A percentile compares a stretch with the other conserved stretches of the same genome.
Evolutionary conservation across 371 early-diverging fungal species (phyloP).

Genomic region (Circinella umbellata): DNA sequence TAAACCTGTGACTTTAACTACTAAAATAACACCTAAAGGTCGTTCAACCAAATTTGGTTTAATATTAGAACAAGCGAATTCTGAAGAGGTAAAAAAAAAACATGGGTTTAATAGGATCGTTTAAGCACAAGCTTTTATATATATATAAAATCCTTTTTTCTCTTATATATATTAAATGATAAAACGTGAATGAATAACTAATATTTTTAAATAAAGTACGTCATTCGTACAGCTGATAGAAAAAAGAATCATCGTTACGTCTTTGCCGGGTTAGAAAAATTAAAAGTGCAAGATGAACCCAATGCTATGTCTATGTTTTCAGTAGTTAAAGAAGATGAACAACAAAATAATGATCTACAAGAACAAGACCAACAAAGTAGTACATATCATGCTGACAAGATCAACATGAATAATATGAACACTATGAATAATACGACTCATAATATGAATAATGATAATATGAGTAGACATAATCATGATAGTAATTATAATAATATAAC

Average conservation of each 20-base stretch:
- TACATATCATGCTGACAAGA: too few species aligned
- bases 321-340: constrained; percentile 5
- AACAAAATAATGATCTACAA: background rate
- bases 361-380: background rate
- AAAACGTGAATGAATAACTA: too few species aligned
- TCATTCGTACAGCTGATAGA: constrained; percentile 19
- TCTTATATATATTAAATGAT: background rate
- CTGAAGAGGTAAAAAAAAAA: constrained; percentile 15
- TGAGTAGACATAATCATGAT: too few species aligned
- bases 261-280: constrained; percentile 13
- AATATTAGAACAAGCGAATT: constrained; percentile 12
- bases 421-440: too few species aligned
- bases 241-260: constrained; percentile 20
- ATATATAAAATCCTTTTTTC: too few species aligned
- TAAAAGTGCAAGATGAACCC: constrained; percentile 12
- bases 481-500: too few species aligned
- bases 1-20: constrained; percentile 3
- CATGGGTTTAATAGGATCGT: too few species aligned
- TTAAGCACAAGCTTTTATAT: too few species aligned
- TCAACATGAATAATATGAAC: too few species aligned
- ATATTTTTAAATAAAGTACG: constrained; percentile 12
- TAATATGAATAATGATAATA: too few species aligned
- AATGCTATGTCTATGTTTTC: constrained; percentile 23
- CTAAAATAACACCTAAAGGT: background rate
- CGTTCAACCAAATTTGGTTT: constrained; percentile 8